These are phyloP conservation scores for Escovopsis sp. DNA, from an alignment of 2,329 filamentous ascomycete genomes.

Conservation along the genomic window DNA sequence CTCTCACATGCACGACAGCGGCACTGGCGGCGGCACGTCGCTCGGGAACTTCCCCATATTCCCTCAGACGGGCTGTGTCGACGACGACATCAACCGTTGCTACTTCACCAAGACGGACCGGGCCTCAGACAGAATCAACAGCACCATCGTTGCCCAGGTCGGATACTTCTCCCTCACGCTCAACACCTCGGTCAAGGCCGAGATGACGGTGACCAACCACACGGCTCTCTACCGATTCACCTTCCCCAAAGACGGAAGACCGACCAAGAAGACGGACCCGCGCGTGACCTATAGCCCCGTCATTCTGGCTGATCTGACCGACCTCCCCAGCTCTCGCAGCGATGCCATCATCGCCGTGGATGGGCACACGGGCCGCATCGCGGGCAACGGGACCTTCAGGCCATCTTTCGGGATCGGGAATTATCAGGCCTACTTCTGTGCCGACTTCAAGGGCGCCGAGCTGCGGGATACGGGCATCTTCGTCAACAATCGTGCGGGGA, in stretches of 20 bases:
- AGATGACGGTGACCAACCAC: conserved; percentile 46
- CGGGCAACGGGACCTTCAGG: conserved; percentile 39
- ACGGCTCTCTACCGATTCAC: conserved; percentile 46
- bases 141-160: conserved; percentile 37
- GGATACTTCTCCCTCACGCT: conserved; percentile 46
- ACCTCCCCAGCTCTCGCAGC: conserved; percentile 25
- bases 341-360: conserved; percentile 16
- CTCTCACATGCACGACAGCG: conserved; percentile 34
- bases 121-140: conserved; percentile 30
- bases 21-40: conserved; percentile 22
- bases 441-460: conserved; percentile 37
- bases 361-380: conserved; percentile 35
- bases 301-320: conserved; percentile 42
- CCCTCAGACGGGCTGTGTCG: conserved; percentile 29
- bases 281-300: conserved; percentile 25
- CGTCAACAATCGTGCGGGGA: conserved; percentile 34
- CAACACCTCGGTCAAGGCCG: conserved; percentile 39
- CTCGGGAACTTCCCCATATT: conserved; percentile 38
- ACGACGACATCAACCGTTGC: conserved; percentile 31
- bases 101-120: conserved; percentile 33
- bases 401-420: conserved; percentile 46
- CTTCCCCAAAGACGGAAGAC: conserved; percentile 25
- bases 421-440: conserved; percentile 44
- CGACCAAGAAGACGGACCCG: conserved; percentile 6
- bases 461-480: conserved; percentile 44